Evolutionary conservation across 2,329 filamentous ascomycete genomes (phyloP).

Genomic region (Fonsecaea pedrosoi): DNA sequence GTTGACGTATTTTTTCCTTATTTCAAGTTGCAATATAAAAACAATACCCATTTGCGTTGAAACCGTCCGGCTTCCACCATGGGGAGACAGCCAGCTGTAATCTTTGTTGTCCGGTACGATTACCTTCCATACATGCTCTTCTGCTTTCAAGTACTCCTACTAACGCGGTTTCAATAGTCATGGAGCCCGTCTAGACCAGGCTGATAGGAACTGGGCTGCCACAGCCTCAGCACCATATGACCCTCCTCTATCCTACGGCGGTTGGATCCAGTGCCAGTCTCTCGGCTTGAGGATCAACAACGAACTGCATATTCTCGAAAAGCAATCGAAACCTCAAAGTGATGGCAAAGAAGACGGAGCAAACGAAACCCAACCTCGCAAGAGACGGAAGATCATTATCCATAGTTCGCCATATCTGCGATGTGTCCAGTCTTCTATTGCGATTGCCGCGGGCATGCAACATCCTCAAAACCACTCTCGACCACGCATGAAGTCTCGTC

Average conservation of each 20-base stretch:
- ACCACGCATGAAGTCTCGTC: conserved; percentile 35
- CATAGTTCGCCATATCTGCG: conserved; percentile 93
- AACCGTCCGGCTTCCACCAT: conserved; percentile 35
- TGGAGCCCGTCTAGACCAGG: conserved; percentile 89
- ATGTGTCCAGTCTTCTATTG: conserved; percentile 90
- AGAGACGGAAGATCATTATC: conserved; percentile 74
- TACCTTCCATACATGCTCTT: neutral
- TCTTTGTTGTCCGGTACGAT: conserved; percentile 52
- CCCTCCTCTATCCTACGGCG: conserved; percentile 90
- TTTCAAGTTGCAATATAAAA: neutral
- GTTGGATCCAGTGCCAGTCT: conserved; percentile 84
- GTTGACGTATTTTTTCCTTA: conserved; percentile 1
- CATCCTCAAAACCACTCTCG: conserved; percentile 46
- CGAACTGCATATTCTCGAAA: conserved; percentile 64
- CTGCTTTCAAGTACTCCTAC: neutral
- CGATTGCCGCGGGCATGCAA: conserved; percentile 81
- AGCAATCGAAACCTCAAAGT: conserved; percentile 36
- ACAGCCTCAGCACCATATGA: conserved; percentile 94
- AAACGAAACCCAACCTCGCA: conserved; percentile 34
- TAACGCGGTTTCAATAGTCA: conserved; percentile 64
- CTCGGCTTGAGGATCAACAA: conserved; percentile 84
- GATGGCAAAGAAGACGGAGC: conserved; percentile 32
- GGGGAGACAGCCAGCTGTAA: conserved; percentile 50
- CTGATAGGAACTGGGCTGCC: conserved; percentile 93
- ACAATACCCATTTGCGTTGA: neutral